Evolutionary conservation across 371 early-diverging fungal genomes (phyloP).

Genomic region (Gilbertella persicaria): DNA sequence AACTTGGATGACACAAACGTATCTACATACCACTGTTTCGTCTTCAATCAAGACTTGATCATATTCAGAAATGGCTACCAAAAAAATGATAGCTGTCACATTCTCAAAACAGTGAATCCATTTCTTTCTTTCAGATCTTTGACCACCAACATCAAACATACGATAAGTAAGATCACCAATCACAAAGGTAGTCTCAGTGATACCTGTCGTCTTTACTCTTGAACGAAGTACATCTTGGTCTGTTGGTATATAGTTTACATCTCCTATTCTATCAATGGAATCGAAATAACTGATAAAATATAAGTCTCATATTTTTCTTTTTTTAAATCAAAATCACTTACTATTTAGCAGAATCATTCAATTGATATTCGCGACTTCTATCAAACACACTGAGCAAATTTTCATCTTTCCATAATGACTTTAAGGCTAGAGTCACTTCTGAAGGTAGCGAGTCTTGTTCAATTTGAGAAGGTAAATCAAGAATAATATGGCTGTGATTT

Average conservation of each 20-base stretch:
- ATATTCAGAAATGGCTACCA: constrained; percentile 91
- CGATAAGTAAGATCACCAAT: constrained; percentile 80
- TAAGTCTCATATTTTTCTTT: not conserved
- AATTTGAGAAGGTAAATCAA: constrained; percentile 67
- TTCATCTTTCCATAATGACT: constrained; percentile 75
- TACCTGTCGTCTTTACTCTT: constrained; percentile 85
- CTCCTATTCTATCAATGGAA: constrained; percentile 80
- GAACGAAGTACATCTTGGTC: constrained; percentile 87
- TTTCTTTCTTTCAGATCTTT: constrained; percentile 89
- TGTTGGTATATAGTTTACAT: constrained; percentile 74
- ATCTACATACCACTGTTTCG: constrained; percentile 65
- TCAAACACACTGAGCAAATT: constrained; percentile 72
- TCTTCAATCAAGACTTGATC: constrained; percentile 95
- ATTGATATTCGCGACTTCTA: constrained; percentile 79
- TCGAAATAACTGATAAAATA: constrained; percentile 73
- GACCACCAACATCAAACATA: constrained; percentile 96
- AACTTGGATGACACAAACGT: not conserved
- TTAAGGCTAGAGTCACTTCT: constrained; percentile 69
- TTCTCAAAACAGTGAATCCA: constrained; percentile 96
- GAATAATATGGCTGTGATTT: constrained; percentile 46
- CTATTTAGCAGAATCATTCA: constrained; percentile 84
- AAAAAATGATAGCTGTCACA: constrained; percentile 90
- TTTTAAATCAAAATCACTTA: constrained; percentile 38
- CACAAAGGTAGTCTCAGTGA: constrained; percentile 84
- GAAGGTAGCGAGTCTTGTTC: constrained; percentile 58